Evolutionary conservation across 2,329 filamentous ascomycete species (phyloP).

Genomic region (Fusarium graminum): DNA sequence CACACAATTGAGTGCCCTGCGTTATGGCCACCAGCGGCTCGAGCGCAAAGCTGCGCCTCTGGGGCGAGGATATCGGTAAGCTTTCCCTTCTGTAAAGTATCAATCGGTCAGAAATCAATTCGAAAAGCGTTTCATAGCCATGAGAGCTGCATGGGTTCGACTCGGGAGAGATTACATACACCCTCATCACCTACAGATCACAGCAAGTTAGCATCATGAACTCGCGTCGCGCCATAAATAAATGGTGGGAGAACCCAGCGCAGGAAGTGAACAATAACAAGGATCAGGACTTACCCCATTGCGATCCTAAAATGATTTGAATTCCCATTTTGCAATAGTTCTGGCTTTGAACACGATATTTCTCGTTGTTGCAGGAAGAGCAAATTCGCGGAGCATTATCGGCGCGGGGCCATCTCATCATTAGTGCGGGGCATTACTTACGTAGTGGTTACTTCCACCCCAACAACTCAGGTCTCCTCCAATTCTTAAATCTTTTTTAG

Average conservation of each 20-base stretch:
- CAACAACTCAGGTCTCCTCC: background rate
- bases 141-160: background rate
- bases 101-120: slow-evolving; percentile 8
- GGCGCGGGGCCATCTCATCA: slow-evolving; percentile 14
- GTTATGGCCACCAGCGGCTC: slow-evolving; percentile 30
- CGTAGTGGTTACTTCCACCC: background rate
- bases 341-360: slow-evolving; percentile 19
- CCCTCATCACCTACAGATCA: slow-evolving; percentile 16
- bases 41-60: slow-evolving; percentile 28
- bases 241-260: too few relatives aligned
- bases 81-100: slow-evolving; percentile 22
- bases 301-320: slow-evolving; percentile 20
- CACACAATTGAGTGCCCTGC: slow-evolving; percentile 26
- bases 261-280: background rate
- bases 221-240: background rate
- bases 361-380: slow-evolving; percentile 19
- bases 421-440: slow-evolving; percentile 15
- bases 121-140: background rate
- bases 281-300: slow-evolving; percentile 9
- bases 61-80: slow-evolving; percentile 29
- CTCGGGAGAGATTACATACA: slow-evolving; percentile 9
- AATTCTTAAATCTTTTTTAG: background rate
- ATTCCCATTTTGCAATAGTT: slow-evolving; percentile 21
- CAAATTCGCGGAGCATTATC: slow-evolving; percentile 22
- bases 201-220: slow-evolving; percentile 12